Percentiles rank a stretch among this genome's conserved stretches.
These are phyloP conservation scores for Lophiostoma macrostomum DNA, from an alignment of 495 filamentous ascomycete genomes.

Conservation along the genomic window DNA sequence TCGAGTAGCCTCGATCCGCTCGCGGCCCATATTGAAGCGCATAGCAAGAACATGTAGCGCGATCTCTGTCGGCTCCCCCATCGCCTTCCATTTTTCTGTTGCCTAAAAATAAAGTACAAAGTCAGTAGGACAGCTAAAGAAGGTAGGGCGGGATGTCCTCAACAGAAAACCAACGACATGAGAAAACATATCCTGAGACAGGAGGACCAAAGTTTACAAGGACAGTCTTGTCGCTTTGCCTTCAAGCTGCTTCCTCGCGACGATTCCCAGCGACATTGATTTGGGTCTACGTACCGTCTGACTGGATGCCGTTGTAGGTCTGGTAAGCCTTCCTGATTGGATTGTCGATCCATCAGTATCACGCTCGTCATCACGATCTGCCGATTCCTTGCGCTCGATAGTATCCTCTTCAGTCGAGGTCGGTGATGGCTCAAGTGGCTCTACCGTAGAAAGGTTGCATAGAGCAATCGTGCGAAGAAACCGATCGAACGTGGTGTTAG, in stretches of 20 bases:
- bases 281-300: no score
- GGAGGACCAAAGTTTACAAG: no score
- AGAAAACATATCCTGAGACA: no score
- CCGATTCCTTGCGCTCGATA: not conserved
- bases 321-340: constrained; percentile 6
- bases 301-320: constrained; percentile 18
- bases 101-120: no score
- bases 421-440: not conserved
- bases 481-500: constrained; percentile 33
- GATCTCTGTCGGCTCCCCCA: constrained; percentile 56
- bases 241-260: no score
- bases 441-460: constrained; percentile 33
- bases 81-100: constrained; percentile 43
- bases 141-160: no score
- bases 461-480: constrained; percentile 38
- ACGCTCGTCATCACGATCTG: constrained; percentile 21
- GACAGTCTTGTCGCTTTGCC: no score
- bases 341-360: constrained; percentile 18
- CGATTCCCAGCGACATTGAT: no score
- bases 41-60: constrained; percentile 52
- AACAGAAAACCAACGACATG: no score
- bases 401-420: not conserved
- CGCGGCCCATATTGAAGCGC: constrained; percentile 49
- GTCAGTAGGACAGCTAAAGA: no score
- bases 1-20: constrained; percentile 47